These are phyloP conservation scores for Stropharia rugosoannulata DNA, from an alignment of 768 basidiomycete species.

Conservation along the genomic window DNA sequence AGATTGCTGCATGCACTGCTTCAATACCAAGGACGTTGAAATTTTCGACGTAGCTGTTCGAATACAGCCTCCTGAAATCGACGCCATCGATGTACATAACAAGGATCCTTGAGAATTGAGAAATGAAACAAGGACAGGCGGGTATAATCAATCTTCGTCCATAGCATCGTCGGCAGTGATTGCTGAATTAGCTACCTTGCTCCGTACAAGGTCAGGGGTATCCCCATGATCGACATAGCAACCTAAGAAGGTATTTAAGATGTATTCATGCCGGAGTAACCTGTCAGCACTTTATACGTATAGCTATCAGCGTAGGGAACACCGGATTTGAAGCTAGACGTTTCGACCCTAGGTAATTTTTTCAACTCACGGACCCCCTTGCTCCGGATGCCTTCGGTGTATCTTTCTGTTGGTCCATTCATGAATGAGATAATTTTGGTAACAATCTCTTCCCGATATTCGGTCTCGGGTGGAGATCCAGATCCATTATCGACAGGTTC, in stretches of 20 bases:
- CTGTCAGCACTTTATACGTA: slow-evolving; percentile 65
- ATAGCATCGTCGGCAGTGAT: background rate
- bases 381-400: slow-evolving; percentile 52
- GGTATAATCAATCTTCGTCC: background rate
- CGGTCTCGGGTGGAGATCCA: slow-evolving; percentile 23
- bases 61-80: slow-evolving; percentile 90
- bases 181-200: background rate
- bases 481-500: slow-evolving; percentile 4
- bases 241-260: slow-evolving; percentile 55
- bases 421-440: slow-evolving; percentile 74
- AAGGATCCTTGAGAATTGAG: too few species aligned
- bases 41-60: slow-evolving; percentile 95
- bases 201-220: slow-evolving; percentile 3
- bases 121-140: too few species aligned
- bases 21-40: slow-evolving; percentile 96
- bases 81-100: slow-evolving; percentile 96
- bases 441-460: slow-evolving; percentile 45
- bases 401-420: slow-evolving; percentile 50
- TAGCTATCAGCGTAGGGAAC: slow-evolving; percentile 71
- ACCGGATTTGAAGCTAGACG: too few species aligned
- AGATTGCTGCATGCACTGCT: slow-evolving; percentile 90
- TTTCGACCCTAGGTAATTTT: too few species aligned
- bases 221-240: slow-evolving; percentile 39
- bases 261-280: slow-evolving; percentile 65
- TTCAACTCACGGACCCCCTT: too few species aligned